phyloP scores from a whole-genome alignment of 1,139 yeast species.

The Blastobotrys proliferans region DNA sequence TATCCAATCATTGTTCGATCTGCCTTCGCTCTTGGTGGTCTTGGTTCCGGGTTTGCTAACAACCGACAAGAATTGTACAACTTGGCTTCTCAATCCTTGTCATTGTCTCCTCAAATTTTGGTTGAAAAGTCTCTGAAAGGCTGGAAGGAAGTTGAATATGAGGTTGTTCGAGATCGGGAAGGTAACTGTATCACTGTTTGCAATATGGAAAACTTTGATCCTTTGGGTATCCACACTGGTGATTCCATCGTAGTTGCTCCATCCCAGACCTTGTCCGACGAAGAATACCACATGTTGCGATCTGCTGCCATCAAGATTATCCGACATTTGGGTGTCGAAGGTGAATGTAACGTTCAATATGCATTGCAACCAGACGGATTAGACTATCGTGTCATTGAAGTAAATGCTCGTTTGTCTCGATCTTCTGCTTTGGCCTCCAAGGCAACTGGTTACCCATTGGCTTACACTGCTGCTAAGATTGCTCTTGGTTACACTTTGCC shows the following conservation, averaged over 20 bases:
- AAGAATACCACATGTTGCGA: slow-evolving; percentile 96
- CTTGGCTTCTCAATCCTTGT: slow-evolving; percentile 82
- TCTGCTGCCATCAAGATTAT: slow-evolving; percentile 95
- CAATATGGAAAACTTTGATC: slow-evolving; percentile 99
- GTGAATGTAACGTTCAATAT: slow-evolving; percentile 98
- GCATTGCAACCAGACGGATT: slow-evolving; percentile 93
- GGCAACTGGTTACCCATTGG: slow-evolving; percentile 98
- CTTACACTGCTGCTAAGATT: slow-evolving; percentile 97
- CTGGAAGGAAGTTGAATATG: slow-evolving; percentile 99
- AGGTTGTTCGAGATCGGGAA: slow-evolving; percentile 94
- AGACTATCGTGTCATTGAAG: slow-evolving; percentile 95
- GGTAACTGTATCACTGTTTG: slow-evolving; percentile 98
- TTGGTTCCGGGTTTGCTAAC: slow-evolving; percentile 95
- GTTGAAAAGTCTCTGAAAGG: slow-evolving; percentile 97
- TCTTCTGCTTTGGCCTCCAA: slow-evolving; percentile 97
- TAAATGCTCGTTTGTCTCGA: slow-evolving; percentile 93
- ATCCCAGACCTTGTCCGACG: slow-evolving; percentile 93
- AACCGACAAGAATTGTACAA: slow-evolving; percentile 77
- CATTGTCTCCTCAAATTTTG: slow-evolving; percentile 88
- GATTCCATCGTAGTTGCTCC: slow-evolving; percentile 99
- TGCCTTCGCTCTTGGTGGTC: slow-evolving; percentile 96
- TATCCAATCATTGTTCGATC: slow-evolving; percentile 98
- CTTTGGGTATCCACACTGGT: slow-evolving; percentile 97
- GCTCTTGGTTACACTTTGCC: slow-evolving; percentile 93
- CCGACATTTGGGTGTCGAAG: slow-evolving; percentile 97